These are phyloP conservation scores for Kewa caespitosa DNA, from an alignment of 179 eudicot species.

Conservation along the genomic window DNA sequence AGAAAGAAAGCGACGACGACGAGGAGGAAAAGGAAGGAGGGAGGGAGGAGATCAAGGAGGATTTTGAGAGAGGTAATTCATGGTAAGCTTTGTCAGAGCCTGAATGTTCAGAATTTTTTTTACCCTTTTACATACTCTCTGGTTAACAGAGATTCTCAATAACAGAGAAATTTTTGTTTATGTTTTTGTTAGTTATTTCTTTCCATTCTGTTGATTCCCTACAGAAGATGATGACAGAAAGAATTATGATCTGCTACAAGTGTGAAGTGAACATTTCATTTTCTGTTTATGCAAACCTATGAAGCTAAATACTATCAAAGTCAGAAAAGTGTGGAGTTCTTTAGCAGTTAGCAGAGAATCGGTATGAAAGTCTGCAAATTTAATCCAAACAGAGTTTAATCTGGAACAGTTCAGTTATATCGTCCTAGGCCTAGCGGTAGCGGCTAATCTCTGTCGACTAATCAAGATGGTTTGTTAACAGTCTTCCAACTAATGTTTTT, in stretches of 20 bases:
- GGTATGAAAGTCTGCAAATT: too few relatives aligned
- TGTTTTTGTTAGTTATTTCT: too few relatives aligned
- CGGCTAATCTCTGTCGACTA: too few relatives aligned
- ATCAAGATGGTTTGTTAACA: too few relatives aligned
- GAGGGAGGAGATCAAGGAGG: slow-evolving; percentile 8
- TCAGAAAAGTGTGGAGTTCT: too few relatives aligned
- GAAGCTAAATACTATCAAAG: background rate
- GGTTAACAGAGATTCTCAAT: background rate
- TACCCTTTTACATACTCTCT: background rate
- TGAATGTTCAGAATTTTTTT: slow-evolving; percentile 1
- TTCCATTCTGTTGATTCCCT: too few relatives aligned
- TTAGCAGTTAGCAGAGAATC: background rate
- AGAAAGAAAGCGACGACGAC: background rate
- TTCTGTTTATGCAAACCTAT: too few relatives aligned
- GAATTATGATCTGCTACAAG: background rate
- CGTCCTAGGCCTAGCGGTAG: too few relatives aligned
- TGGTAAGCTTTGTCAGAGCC: background rate
- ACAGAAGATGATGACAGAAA: background rate
- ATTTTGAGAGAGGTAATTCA: slow-evolving; percentile 11
- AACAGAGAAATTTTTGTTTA: background rate
- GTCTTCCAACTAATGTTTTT: too few relatives aligned
- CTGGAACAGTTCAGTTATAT: too few relatives aligned
- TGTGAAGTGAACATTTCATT: too few relatives aligned
- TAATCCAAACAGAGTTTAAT: too few relatives aligned
- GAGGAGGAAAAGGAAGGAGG: background rate